phyloP scores from a whole-genome alignment of 2,329 filamentous ascomycete genomes.

The Neofusicoccum umdonicola region DNA sequence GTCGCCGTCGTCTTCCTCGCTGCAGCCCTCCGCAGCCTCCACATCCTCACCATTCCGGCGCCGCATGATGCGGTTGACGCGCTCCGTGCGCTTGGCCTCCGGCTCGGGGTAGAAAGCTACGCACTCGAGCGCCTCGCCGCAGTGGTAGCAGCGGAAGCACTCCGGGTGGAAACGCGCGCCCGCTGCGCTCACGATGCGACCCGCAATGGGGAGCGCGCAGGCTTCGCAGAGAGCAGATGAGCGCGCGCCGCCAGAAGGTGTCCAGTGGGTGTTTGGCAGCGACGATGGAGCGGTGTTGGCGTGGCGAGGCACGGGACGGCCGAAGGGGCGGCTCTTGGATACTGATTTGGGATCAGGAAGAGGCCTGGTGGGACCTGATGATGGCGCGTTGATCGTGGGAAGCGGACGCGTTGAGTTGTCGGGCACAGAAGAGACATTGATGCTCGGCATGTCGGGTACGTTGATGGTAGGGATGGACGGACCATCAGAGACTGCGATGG shows the following conservation, averaged over 20 bases:
- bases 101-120: constrained; percentile 97
- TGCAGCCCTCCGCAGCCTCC: constrained; percentile 59
- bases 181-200: constrained; percentile 81
- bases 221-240: constrained; percentile 77
- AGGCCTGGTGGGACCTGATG: not conserved
- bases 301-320: constrained; percentile 31
- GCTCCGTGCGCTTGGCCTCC: constrained; percentile 64
- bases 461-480: constrained; percentile 44
- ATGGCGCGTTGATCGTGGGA: constrained; percentile 20
- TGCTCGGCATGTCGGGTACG: constrained; percentile 43
- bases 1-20: constrained; percentile 60
- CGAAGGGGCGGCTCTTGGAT: constrained; percentile 25
- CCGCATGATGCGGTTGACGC: constrained; percentile 69
- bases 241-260: constrained; percentile 43
- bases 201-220: constrained; percentile 80
- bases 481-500: not conserved
- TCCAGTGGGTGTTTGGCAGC: constrained; percentile 44
- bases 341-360: constrained; percentile 14
- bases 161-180: constrained; percentile 86
- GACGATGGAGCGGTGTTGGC: constrained; percentile 31
- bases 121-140: constrained; percentile 83
- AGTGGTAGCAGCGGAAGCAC: constrained; percentile 88
- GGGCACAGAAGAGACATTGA: constrained; percentile 19
- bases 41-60: constrained; percentile 55
- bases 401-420: constrained; percentile 26